Base-by-base conservation (phyloP, 2,329 filamentous ascomycete species). In the Rhytidhysteron rufulum region DNA sequence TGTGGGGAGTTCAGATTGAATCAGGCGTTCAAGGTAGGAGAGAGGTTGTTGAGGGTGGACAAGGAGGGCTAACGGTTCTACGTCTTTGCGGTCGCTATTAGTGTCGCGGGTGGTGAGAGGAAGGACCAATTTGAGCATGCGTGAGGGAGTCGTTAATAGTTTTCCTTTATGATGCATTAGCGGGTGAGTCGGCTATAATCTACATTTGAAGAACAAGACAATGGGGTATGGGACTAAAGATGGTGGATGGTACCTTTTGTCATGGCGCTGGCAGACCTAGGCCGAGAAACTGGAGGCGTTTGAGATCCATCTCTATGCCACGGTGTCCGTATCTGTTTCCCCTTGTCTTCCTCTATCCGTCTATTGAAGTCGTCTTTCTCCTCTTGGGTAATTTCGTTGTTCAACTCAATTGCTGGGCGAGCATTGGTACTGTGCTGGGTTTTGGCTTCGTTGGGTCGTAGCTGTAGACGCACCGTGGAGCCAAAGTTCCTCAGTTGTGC, bases 21-120 rank as follows among this genome's bases (percentile, higher is more conserved):
- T 90, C 3, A 96, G 71, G 7, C 88, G 80, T 62, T 95, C 88
- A 31, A 95, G 80, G 62, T 95, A 95, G 7, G 88, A 95, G 3
- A 96, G 75, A 0, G 90, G 90, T 58, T 96, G 90, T 47, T 94
- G 87, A 0, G 90, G 89, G 53, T 95, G 90, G 0, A 95, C 77
- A 2, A 95, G 79, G 0, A 95, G 76, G 1, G 89, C 89, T 10
- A 95, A 73, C 0, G 89, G 88, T 52, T 94, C 86, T n/a, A 91
- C 80, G 34, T 82, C 77, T 63, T 85, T 83, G 41, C 80, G 73
- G 46, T 82, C 77, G 2, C 68, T 67, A 47, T 79, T 76, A 21
- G 73, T 71, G 41, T 83, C 80, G 33, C 73, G 66, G 0, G 78
- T 83, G 0, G 79, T 80, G 19, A 94, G 73, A 0, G 88, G 88